Conservation (phyloP, 345 rosid species). For the Rhodomyrtus tomentosa region DNA sequence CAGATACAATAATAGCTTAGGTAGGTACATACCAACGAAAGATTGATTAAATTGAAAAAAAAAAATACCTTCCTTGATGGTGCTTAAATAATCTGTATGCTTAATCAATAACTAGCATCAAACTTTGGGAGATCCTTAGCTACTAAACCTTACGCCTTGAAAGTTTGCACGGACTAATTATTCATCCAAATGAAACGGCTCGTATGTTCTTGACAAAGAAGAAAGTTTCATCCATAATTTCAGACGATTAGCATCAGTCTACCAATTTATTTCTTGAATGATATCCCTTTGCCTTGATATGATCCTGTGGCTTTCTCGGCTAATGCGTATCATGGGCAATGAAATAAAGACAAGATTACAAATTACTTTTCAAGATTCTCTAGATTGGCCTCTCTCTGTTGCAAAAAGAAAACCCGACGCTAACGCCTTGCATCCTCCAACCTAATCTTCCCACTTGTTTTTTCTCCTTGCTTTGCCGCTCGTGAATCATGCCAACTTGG, state of each 20-base stretch:
- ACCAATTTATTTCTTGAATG: background rate
- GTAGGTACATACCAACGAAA: no score
- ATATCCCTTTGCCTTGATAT: background rate
- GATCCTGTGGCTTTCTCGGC: background rate
- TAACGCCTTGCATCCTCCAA: background rate
- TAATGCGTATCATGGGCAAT: no score
- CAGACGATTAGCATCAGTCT: no score
- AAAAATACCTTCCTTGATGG: background rate
- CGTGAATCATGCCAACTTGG: background rate
- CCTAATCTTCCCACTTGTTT: background rate
- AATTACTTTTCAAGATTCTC: background rate
- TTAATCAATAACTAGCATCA: background rate
- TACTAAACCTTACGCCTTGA: no score
- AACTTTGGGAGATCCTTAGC: no score
- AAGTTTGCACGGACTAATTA: no score
- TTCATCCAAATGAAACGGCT: background rate
- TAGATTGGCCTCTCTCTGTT: background rate
- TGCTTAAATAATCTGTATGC: background rate
- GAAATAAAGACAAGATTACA: background rate
- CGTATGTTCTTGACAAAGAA: no score
- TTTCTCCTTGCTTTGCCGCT: background rate
- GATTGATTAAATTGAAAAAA: background rate
- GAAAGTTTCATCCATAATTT: background rate
- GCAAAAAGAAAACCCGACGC: background rate
- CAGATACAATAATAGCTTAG: background rate